Percentiles rank a stretch among this genome's conserved stretches.
Evolutionary conservation across 495 filamentous ascomycete species (phyloP).

Genomic region (Neurospora sp.): DNA sequence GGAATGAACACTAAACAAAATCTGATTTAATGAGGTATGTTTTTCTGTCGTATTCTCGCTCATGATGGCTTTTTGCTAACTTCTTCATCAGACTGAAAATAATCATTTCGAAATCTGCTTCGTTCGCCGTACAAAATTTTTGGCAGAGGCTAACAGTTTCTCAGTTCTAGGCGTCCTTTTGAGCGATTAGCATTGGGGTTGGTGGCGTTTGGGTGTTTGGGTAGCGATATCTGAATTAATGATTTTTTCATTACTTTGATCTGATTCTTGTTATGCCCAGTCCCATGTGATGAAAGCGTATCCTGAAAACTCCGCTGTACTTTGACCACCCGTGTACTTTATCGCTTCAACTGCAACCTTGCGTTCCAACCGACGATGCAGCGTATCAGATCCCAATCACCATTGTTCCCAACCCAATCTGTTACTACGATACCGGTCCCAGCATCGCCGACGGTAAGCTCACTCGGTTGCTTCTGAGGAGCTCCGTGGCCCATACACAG

Average conservation of each 20-base stretch:
- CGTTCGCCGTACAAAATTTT: constrained; percentile 17
- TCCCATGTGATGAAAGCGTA: neutral
- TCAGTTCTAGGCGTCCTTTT: constrained; percentile 1
- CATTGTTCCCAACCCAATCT: constrained; percentile 83
- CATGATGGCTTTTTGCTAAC: constrained; percentile 30
- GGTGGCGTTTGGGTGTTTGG: neutral
- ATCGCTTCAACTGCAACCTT: constrained; percentile 46
- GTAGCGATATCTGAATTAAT: neutral
- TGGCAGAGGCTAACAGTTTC: neutral
- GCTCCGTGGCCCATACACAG: constrained; percentile 59
- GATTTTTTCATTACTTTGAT: neutral
- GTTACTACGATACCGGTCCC: constrained; percentile 86
- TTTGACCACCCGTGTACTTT: neutral
- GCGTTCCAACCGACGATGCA: constrained; percentile 89
- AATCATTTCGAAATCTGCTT: constrained; percentile 6
- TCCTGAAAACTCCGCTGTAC: neutral
- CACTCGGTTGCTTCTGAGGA: constrained; percentile 31
- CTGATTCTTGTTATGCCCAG: neutral
- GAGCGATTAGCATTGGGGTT: neutral
- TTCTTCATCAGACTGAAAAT: constrained; percentile 25
- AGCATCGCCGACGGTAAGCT: constrained; percentile 53
- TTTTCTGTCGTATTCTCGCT: neutral
- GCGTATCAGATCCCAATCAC: constrained; percentile 88
- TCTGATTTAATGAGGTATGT: constrained; percentile 99
- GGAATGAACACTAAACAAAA: constrained; percentile 81